Base-by-base conservation (phyloP, 306 rosid genomes). In the Cicer judaicum region DNA sequence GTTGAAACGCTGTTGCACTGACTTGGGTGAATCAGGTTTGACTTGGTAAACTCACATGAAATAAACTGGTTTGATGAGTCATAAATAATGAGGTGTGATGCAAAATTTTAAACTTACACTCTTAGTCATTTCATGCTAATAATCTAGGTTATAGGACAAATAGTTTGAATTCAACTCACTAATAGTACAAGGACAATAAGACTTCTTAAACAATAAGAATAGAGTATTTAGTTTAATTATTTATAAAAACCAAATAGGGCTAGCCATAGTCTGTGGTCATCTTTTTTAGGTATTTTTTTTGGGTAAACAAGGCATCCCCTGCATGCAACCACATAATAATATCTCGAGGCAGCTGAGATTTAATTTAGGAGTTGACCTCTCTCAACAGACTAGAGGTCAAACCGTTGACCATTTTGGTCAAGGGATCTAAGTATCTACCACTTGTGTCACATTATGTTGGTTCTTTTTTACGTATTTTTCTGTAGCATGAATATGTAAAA, bases 71-170 rank as follows among this genome's bases (percentile, higher is more conserved):
- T 49, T 42, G 46, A 42, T 29, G 36, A 29, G 36, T 29, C 36
- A 29, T 29, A 29, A 0, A 44, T 59, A n/a, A 46, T 55, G 55
- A 54, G 61, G 41, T 24, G 38, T 46, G 64, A 39, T 38, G 7
- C 64, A 54, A 50, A 38, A 9, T 59, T 38, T 10, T 66, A 21
- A 73, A 24, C 52, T 14, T 34, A 71, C 21, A 8, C 72, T 62
- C 53, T 24, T 68, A 55, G 54, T 24, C 50, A 57, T 59, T 66
- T 24, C 50, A 57, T 59, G 48, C 57, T 47, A 47, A 56, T 68
- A 77, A 61, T 76, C 61, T 77, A 54, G 60, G 57, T 67, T 67
- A 55, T 56, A 38, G 18, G 69, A 47, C 64, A 78, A 39, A 14
- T 78, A 78, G 16, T 69, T 29, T 29, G 29, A 11, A 39, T 52